Evolutionary conservation across 176 grass and related monocot species (phyloP), one percentile per base, ranked within the genome.

Genomic region (Puya raimondii): DNA sequence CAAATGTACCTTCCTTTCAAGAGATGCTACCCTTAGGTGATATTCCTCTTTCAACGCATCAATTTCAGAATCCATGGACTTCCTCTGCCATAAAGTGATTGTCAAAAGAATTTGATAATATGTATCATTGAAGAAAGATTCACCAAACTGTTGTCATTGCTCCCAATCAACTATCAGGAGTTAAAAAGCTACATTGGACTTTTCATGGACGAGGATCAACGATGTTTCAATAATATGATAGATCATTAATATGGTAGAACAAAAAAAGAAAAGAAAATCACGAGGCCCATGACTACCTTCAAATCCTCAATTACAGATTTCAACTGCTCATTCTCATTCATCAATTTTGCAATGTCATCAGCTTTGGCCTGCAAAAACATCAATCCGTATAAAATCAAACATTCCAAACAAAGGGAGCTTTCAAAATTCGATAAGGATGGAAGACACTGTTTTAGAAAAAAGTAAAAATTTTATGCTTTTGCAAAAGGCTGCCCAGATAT

Each of bases 281-380:
- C 69, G 9, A 76, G 50, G 48, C 57, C 54, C 51, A 77, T 83
- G 80, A 72, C 80, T 91, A 99, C 94, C 94, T 99, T 94, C 25
- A 94, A 79, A 79, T 91, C 90, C 70, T 91, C 85, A 76, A 94
- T 94, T 72, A 78, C 82, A 82, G 87, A 78, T 77, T 94, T 99
- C 29, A 99, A 72, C 27, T 84, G 78, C 23, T 94, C 90, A 54
- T 94, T 99, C 81, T 94, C 90, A 79, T 91, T 94, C 87, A 94
- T 94, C 54, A 99, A 76, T 80, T 79, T 86, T 53, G 90, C 88
- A 79, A 99, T 91, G 74, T 94, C 95, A 80, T 99, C 95, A 79
- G 95, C 95, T 82, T 99, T 99, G 49, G 87, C 88, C 95, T 99
- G 87, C 49, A 76, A 63, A 49, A 82, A 58, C 47, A 78, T 26